Evolutionary conservation across 164 flowering plant genomes (phyloP), one percentile per base, ranked within the genome.

Genomic region (Annona cherimola): DNA sequence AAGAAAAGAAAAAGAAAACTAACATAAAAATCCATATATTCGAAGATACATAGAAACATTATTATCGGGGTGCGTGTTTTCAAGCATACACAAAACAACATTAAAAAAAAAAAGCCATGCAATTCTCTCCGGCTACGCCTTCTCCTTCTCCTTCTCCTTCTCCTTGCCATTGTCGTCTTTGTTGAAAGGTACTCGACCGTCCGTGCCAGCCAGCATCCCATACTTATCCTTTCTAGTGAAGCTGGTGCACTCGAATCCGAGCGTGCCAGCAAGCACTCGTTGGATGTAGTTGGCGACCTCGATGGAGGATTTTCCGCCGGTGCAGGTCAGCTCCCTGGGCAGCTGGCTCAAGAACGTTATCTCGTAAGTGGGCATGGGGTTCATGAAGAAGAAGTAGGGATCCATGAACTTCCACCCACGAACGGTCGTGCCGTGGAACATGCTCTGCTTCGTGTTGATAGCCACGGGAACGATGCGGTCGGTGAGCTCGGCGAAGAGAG

Each of bases 401-500:
- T 91, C 97, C 81, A 89, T 55, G 2, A 83, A 20, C 67, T 91
- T 91, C 78, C 81, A 75, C 19, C 97, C 97, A 0, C 94, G 78
- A 0, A 79, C 85, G 1, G 94, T 79, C 0, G 98, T 89, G 4
- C 96, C 96, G n/a, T 90, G 75, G 67, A 92, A 89, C 73, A 92
- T 78, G 9, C 80, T 80, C 61, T 88, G 94, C 67, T 85, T 90
- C 0, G 87, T 84, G 64, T 80, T 82, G 57, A 90, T 85, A 0
- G 98, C 98, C 4, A 92, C 90, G 0, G 98, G 98, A n/a, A 92
- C 94, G 39, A 92, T 92, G 67, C 91, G 66, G 50, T 92, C 98
- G 0, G 91, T 90, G 16, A 92, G 83, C 79, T 92, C 98, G 0
- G 96, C 96, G 42, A 92, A 92, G 2, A 92, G 84, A 0, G 96